Evolutionary conservation across 139 green algal genomes (phyloP), one percentile per base, ranked within the genome.

Genomic region (Chlorella sp.): DNA sequence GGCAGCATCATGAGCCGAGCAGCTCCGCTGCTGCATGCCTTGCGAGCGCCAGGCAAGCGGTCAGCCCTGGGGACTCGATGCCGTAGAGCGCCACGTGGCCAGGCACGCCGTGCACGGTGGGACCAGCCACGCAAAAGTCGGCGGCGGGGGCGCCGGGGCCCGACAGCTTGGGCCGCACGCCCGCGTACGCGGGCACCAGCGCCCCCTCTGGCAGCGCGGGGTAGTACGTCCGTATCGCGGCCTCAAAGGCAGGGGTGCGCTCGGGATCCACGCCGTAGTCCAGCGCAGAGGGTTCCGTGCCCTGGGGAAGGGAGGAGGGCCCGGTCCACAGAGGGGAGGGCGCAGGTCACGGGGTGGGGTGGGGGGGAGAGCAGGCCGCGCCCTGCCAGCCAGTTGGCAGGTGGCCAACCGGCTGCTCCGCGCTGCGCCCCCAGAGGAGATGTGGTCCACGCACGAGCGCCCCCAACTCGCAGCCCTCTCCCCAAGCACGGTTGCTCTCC

Each of bases 61-160:
- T 98, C 40, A 97, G 76, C 9, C 94, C 94, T 2, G 94, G 94
- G 0, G 86, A 94, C 80, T 97, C 94, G 40, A 98, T 95, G 8
- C 94, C 94, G 73, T 85, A 96, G 14, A 97, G 66, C 61, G 87
- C 88, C 25, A 96, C 82, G 31, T 95, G 58, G 2, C 93, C 93
- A 6, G 38, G 25, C 17, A 92, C 70, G 8, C 90, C 85, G 66
- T 95, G 90, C 14, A 85, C 45, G 0, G 43, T 23, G 1, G 79
- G 64, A 1, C 79, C 83, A 12, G 74, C 38, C 1, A 87, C n/a
- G 15, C 79, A 33, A 76, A 97, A 97, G 72, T 97, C 93, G 2
- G 48, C 84, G 0, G 77, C 42, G 3, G 81, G 56, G 43, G 90
- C 51, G 17, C 90, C 90, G 0, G 86, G 90, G 2, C 80, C 83